Conservation (phyloP, 306 rosid species). For the Carpinus fangiana region DNA sequence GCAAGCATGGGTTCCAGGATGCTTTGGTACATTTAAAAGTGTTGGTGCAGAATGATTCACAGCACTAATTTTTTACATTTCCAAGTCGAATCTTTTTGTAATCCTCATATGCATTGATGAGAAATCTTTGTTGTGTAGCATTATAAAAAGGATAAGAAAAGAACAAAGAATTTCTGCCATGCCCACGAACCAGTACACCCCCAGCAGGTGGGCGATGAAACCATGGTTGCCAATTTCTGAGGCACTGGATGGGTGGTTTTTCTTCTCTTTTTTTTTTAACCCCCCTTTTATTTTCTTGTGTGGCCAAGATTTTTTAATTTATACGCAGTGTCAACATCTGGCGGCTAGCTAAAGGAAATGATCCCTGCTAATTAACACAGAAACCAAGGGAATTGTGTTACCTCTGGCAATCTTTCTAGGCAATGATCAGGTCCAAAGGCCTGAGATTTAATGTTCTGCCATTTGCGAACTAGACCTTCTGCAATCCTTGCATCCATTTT, state of each 20-base stretch:
- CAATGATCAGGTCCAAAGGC: conserved; percentile 89
- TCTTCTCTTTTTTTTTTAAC: background rate
- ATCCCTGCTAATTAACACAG: conserved; percentile 18
- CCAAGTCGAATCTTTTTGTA: background rate
- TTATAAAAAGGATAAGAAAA: background rate
- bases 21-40: background rate
- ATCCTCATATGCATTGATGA: background rate
- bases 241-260: background rate
- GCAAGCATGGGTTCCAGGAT: background rate
- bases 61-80: background rate
- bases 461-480: conserved; percentile 79
- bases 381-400: conserved; percentile 24
- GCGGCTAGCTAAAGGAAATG: background rate
- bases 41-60: background rate
- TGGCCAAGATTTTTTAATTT: background rate
- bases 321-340: background rate
- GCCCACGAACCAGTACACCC: background rate
- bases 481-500: conserved; percentile 92
- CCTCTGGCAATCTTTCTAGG: conserved; percentile 69
- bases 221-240: background rate
- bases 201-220: background rate
- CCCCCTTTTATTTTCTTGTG: background rate
- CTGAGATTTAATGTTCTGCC: conserved; percentile 84
- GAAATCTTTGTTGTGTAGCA: background rate
- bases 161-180: background rate